Percentiles rank a stretch among this genome's conserved stretches.
These are phyloP conservation scores for Fusarium nisikadoi DNA, from an alignment of 2,329 filamentous ascomycete species.

Conservation along the genomic window DNA sequence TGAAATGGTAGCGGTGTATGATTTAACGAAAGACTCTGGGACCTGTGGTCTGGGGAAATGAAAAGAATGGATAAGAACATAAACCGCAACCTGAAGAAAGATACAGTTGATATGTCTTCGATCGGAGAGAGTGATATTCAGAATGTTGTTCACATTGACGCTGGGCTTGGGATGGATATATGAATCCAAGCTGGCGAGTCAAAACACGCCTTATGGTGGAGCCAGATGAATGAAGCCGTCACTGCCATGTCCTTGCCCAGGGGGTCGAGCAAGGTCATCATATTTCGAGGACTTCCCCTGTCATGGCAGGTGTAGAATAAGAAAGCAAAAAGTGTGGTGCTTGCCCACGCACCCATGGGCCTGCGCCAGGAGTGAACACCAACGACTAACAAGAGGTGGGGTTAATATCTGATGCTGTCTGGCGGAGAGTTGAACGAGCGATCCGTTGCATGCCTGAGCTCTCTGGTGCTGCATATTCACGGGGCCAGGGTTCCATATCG, in stretches of 20 bases:
- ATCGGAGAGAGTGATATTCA: conserved; percentile 24
- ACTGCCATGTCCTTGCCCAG: conserved; percentile 39
- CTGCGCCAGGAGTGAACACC: conserved; percentile 37
- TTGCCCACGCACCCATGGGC: conserved; percentile 37
- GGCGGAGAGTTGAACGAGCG: conserved; percentile 39
- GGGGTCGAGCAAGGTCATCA: conserved; percentile 38
- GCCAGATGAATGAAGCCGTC: conserved; percentile 37
- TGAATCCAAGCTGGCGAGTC: conserved; percentile 33
- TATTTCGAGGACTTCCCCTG: conserved; percentile 35
- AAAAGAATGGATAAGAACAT: conserved; percentile 24
- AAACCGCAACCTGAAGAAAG: conserved; percentile 5
- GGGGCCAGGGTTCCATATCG: conserved; percentile 28
- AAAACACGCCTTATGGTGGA: conserved; percentile 34
- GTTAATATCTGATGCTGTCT: conserved; percentile 26
- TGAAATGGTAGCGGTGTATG: neutral
- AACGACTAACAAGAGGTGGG: conserved; percentile 36
- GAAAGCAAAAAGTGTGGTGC: conserved; percentile 46
- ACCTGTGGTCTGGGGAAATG: neutral
- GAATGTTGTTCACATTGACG: conserved; percentile 17
- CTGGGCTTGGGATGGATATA: conserved; percentile 42
- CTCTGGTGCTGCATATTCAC: conserved; percentile 38
- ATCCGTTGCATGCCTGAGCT: conserved; percentile 43
- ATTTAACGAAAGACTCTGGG: conserved; percentile 5
- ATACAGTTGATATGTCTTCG: conserved; percentile 12
- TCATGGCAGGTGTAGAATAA: conserved; percentile 50